Conservation (phyloP, 2,329 filamentous ascomycete species). For the Colletotrichum sp. region DNA sequence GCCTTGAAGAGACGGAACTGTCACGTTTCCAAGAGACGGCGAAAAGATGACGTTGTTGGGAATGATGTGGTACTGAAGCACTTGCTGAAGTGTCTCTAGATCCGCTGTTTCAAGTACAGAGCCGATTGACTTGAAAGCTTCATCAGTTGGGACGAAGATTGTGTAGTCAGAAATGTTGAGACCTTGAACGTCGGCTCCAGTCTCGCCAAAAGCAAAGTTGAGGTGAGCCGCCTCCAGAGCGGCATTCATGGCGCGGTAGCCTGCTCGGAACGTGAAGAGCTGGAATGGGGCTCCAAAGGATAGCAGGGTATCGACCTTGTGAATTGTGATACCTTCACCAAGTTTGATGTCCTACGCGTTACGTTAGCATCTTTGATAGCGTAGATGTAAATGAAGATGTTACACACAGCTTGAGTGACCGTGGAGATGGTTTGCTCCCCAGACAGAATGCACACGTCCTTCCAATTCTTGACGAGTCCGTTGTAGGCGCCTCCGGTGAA, state of each 20-base stretch:
- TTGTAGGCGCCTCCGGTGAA: constrained; percentile 41
- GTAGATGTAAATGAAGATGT: too few relatives aligned
- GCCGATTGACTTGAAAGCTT: constrained; percentile 66
- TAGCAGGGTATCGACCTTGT: constrained; percentile 33
- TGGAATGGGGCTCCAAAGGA: constrained; percentile 33
- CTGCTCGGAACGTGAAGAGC: constrained; percentile 31
- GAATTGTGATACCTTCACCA: constrained; percentile 31
- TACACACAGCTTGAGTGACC: constrained; percentile 34
- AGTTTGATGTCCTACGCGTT: constrained; percentile 30
- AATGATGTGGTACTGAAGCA: constrained; percentile 35
- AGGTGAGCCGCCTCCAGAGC: constrained; percentile 31
- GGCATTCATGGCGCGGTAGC: constrained; percentile 32
- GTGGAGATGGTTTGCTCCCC: constrained; percentile 34
- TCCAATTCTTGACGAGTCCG: constrained; percentile 34
- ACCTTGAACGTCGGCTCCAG: constrained; percentile 19
- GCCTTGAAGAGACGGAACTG: constrained; percentile 26
- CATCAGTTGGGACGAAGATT: constrained; percentile 79
- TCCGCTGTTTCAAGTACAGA: constrained; percentile 29
- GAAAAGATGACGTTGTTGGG: constrained; percentile 35
- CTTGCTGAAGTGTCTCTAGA: constrained; percentile 27
- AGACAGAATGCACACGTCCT: constrained; percentile 35
- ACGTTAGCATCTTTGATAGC: not conserved
- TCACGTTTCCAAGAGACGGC: constrained; percentile 30
- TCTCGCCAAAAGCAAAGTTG: constrained; percentile 28
- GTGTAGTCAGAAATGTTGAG: constrained; percentile 63